Conservation (phyloP, 371 early-diverging fungal species). For the Mucor circinelloides region DNA sequence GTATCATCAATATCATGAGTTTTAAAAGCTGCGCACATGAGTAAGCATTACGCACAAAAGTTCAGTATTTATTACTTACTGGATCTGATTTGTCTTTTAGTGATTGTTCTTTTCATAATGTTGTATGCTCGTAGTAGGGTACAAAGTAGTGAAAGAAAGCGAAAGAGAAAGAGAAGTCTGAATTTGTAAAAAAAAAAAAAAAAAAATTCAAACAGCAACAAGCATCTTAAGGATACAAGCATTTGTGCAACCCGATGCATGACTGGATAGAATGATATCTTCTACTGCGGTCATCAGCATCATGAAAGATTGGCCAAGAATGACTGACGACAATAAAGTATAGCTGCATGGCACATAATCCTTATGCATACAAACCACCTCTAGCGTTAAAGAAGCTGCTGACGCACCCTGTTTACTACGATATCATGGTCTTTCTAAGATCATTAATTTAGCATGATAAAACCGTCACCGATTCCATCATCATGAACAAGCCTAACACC, state of each 20-base stretch:
- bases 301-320: neutral
- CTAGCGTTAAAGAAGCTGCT: no score
- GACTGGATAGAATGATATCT: neutral
- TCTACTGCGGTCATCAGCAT: neutral
- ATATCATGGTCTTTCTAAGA: neutral
- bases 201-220: neutral
- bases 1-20: constrained; percentile 27
- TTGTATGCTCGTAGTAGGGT: neutral
- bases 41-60: neutral
- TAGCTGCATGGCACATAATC: neutral
- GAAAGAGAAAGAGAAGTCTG: neutral
- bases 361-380: neutral
- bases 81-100: constrained; percentile 16
- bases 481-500: neutral
- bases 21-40: constrained; percentile 28
- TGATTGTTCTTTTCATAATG: constrained; percentile 1
- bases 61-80: neutral
- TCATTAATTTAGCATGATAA: neutral
- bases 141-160: neutral
- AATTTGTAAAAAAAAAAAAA: neutral
- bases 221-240: neutral
- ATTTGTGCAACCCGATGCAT: neutral
- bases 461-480: constrained; percentile 2
- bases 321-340: neutral
- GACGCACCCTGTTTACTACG: neutral